A percentile compares a stretch with the other conserved stretches of the same genome.
Evolutionary conservation across 352 stramenopile genomes (phyloP).

Genomic region (Phytophthora syringae): DNA sequence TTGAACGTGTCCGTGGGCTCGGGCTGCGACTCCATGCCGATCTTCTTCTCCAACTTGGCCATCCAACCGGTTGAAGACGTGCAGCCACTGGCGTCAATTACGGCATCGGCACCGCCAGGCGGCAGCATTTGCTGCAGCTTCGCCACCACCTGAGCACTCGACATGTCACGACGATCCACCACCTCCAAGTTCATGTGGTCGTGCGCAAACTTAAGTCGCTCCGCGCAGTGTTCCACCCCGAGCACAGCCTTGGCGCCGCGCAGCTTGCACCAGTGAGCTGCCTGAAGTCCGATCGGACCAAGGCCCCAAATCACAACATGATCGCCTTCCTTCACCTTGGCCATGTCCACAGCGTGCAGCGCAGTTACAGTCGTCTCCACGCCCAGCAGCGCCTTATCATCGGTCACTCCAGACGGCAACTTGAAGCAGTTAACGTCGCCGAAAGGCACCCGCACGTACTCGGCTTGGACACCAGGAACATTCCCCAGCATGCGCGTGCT

Average conservation of each 20-base stretch:
- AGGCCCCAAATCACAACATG: slow-evolving; percentile 76
- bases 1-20: slow-evolving; percentile 64
- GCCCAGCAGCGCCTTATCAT: slow-evolving; percentile 75
- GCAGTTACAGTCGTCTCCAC: slow-evolving; percentile 62
- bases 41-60: slow-evolving; percentile 49
- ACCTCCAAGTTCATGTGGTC: slow-evolving; percentile 71
- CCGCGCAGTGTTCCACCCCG: slow-evolving; percentile 54
- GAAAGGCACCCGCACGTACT: slow-evolving; percentile 81
- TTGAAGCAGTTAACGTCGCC: slow-evolving; percentile 77
- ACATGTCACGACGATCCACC: slow-evolving; percentile 57
- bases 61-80: slow-evolving; percentile 44
- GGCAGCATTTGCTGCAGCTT: slow-evolving; percentile 63
- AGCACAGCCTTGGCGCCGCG: slow-evolving; percentile 68
- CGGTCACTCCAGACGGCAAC: slow-evolving; percentile 53
- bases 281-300: slow-evolving; percentile 62
- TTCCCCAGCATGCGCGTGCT: slow-evolving; percentile 59
- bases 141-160: slow-evolving; percentile 48
- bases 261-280: slow-evolving; percentile 67
- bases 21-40: slow-evolving; percentile 54
- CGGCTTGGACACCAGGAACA: slow-evolving; percentile 69
- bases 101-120: slow-evolving; percentile 54
- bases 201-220: slow-evolving; percentile 63
- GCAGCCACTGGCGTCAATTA: slow-evolving; percentile 62
- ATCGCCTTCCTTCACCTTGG: slow-evolving; percentile 50
- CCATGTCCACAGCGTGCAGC: slow-evolving; percentile 69